Base-by-base conservation (phyloP, 345 rosid species). In the Aquilaria yunnanensis region DNA sequence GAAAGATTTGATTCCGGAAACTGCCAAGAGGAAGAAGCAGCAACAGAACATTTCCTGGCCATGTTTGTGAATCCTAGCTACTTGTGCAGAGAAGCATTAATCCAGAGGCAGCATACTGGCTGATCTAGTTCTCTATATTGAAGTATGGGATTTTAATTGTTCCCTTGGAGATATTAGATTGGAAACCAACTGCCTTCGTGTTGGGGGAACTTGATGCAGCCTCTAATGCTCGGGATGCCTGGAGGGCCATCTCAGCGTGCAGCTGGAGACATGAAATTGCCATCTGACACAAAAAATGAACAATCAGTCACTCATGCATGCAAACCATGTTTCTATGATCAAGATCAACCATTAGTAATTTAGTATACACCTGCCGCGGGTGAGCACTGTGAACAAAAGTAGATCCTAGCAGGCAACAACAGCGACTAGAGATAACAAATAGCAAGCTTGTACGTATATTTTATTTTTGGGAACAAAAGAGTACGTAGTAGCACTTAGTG, bases 181-280 rank as follows among this genome's bases (percentile, higher is more conserved):
- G 74, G 10, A 77, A 64, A 52, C 69, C 66, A 4, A 77, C 57
- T n/a, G 52, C 65, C 78, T 74, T 84, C 12, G 75, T 47, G 62
- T 70, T 69, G 41, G 72, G 45, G 32, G 82, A 61, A 56, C 52
- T 77, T 67, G 70, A 80, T n/a, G 65, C 65, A 1, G 82, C 65
- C 74, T 90, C 96, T 43, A 93, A 55, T 12, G 90, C 88, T 69
- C 98, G 85, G 31, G 97, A 90, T 73, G 94, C 88, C 83, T 83
- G 90, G 46, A 88, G 89, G 58, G 94, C 98, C 93, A 93, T 83
- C 81, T 90, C 92, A 1, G 96, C 80, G 47, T 93, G 97, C 57
- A 86, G 81, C 64, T 80, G 96, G 70, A 93, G 96, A 74, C 98
- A 90, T 37, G 90, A 59, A 84, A 93, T 77, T 54, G 97, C 97